Conservation (phyloP, 345 rosid species). For the Heritiera fomes region DNA sequence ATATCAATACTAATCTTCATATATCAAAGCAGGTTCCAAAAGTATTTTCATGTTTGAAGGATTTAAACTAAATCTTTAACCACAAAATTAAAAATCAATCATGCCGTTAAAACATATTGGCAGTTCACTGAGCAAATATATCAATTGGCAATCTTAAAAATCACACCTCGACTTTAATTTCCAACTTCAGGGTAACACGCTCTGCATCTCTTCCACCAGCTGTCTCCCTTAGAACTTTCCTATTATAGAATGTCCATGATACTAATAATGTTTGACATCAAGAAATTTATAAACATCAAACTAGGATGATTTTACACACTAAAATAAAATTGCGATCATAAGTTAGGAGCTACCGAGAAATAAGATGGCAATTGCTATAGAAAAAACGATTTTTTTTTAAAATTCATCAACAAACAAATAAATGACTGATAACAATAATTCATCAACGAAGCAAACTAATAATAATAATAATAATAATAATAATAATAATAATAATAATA, state of each 20-base stretch:
- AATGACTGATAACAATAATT: background rate
- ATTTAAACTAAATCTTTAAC: background rate
- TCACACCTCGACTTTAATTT: conserved; percentile 82
- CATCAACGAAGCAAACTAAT: background rate
- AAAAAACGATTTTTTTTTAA: too few species aligned
- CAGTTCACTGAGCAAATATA: background rate
- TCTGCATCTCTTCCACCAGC: conserved; percentile 87
- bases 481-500: too few species aligned
- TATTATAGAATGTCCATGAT: conserved; percentile 25
- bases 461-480: too few species aligned
- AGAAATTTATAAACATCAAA: conserved; percentile 1
- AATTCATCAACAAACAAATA: background rate
- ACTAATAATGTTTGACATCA: background rate
- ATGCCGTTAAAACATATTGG: background rate
- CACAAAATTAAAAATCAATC: background rate
- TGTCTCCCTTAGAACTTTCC: conserved; percentile 85
- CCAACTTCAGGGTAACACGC: conserved; percentile 75
- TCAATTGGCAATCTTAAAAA: background rate
- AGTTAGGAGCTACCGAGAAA: background rate
- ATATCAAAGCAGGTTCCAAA: background rate
- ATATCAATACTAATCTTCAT: conserved; percentile 5
- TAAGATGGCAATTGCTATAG: background rate
- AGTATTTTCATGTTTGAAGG: background rate
- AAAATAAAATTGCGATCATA: background rate
- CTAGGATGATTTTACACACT: background rate